These are phyloP conservation scores for Acacia concinna DNA, from an alignment of 331 rosid species.

Conservation along the genomic window DNA sequence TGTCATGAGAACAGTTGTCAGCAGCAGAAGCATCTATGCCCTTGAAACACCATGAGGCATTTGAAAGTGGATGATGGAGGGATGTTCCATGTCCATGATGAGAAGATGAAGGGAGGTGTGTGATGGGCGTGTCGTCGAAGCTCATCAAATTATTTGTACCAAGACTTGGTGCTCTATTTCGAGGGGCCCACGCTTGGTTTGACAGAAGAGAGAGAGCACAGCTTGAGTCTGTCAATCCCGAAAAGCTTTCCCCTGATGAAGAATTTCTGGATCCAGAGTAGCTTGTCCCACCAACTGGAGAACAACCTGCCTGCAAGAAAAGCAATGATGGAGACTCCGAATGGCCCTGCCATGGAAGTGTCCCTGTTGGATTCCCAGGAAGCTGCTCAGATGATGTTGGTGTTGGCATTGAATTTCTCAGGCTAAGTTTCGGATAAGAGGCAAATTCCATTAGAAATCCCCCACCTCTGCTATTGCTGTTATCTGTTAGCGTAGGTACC, in stretches of 20 bases:
- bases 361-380: constrained; percentile 42
- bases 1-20: constrained; percentile 43
- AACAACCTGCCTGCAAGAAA: constrained; percentile 49
- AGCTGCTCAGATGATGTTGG: constrained; percentile 51
- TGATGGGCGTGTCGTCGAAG: constrained; percentile 53
- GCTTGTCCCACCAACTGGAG: constrained; percentile 59
- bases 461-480: constrained; percentile 54
- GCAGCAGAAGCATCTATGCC: constrained; percentile 46
- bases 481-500: constrained; percentile 47
- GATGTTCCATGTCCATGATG: constrained; percentile 35
- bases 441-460: constrained; percentile 79
- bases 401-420: constrained; percentile 50
- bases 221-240: constrained; percentile 71
- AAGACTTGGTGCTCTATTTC: constrained; percentile 58
- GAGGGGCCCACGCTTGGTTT: constrained; percentile 81
- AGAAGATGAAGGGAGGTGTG: constrained; percentile 42
- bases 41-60: constrained; percentile 65
- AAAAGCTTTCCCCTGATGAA: constrained; percentile 60
- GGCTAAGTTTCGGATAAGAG: constrained; percentile 56
- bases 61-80: constrained; percentile 49
- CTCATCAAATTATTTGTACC: constrained; percentile 55
- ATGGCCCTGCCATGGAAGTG: constrained; percentile 62
- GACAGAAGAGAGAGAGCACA: constrained; percentile 99
- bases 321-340: constrained; percentile 50
- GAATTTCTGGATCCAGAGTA: constrained; percentile 55